These are phyloP conservation scores for Carex littledalei DNA, from an alignment of 176 grass and related monocot species.

Conservation along the genomic window DNA sequence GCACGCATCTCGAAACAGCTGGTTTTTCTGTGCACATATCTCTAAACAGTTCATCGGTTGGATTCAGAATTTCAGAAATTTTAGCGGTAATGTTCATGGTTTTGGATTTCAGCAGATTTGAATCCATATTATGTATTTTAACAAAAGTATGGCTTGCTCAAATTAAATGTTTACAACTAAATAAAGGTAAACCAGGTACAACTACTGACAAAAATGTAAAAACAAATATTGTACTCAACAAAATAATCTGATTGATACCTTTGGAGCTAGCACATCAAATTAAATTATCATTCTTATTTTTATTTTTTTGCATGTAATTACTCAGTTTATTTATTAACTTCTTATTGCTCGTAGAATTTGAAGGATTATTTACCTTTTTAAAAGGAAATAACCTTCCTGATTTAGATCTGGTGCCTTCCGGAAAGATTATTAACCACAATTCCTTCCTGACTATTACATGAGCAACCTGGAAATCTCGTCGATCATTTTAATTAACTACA, in stretches of 20 bases:
- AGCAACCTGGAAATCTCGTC: constrained; percentile 2
- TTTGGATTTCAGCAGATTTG: no score
- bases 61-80: no score
- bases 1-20: no score
- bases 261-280: neutral
- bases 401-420: constrained; percentile 47
- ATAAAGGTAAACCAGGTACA: no score
- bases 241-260: neutral
- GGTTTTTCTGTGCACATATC: no score
- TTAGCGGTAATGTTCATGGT: no score
- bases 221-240: neutral
- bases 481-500: neutral
- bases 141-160: neutral
- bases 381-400: constrained; percentile 44
- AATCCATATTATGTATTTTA: neutral
- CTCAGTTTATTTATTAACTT: neutral
- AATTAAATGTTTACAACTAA: neutral
- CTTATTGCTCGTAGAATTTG: neutral
- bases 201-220: no score
- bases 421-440: no score
- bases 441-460: no score
- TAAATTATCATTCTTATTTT: neutral
- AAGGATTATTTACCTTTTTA: constrained; percentile 37
- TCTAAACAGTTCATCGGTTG: no score
- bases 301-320: neutral